Conservation (phyloP, 1,139 yeast genomes). For the Blastobotrys aristatus region DNA sequence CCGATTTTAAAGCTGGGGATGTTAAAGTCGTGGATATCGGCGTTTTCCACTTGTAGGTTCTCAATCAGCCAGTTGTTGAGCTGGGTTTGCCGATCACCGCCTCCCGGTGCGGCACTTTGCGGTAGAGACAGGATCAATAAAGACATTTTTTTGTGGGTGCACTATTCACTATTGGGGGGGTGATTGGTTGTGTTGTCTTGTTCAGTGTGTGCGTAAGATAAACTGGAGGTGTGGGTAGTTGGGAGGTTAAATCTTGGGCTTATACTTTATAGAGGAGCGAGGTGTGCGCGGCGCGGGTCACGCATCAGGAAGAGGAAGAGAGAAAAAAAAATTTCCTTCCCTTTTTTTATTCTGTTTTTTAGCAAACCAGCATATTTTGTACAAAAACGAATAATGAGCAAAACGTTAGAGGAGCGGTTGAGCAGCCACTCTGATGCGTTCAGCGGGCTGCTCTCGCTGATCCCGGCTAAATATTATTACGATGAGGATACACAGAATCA, state of each 20-base stretch:
- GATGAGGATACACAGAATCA: slow-evolving; percentile 73
- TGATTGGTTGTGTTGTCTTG: neutral
- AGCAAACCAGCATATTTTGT: neutral
- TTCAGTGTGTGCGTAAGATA: too few relatives aligned
- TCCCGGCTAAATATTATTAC: slow-evolving; percentile 90
- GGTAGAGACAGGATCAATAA: slow-evolving; percentile 43
- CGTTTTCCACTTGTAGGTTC: slow-evolving; percentile 22
- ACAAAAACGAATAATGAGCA: slow-evolving; percentile 22
- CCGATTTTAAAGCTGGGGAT: slow-evolving; percentile 94
- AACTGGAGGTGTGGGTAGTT: neutral
- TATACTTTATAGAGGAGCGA: too few relatives aligned
- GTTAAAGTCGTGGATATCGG: slow-evolving; percentile 39
- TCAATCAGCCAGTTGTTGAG: slow-evolving; percentile 38
- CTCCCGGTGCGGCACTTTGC: slow-evolving; percentile 44
- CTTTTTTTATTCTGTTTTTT: too few relatives aligned
- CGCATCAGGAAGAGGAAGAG: neutral
- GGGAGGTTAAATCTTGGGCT: too few relatives aligned
- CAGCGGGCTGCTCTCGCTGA: slow-evolving; percentile 81
- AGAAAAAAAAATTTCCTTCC: neutral
- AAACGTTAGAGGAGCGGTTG: slow-evolving; percentile 53
- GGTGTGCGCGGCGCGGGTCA: too few relatives aligned
- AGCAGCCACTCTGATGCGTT: slow-evolving; percentile 83
- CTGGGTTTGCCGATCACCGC: slow-evolving; percentile 39
- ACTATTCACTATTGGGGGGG: neutral
- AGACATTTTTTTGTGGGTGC: slow-evolving; percentile 4